Conservation (phyloP, 495 filamentous ascomycete species). For the Aspergillus hancockii region DNA sequence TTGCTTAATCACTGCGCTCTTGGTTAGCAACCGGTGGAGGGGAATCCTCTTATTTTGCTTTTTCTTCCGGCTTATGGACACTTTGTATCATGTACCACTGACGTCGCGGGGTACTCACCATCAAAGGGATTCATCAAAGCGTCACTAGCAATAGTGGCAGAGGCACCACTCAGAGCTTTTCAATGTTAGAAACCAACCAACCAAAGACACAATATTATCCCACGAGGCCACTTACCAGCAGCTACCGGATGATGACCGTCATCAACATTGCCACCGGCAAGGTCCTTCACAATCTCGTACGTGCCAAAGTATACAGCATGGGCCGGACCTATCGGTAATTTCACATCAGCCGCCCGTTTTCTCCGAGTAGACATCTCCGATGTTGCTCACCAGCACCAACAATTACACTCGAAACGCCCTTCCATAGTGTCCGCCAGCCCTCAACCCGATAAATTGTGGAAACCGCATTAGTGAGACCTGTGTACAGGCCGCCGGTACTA, state of each 20-base stretch:
- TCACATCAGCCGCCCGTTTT: conserved; percentile 26
- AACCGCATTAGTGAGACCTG: conserved; percentile 87
- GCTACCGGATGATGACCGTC: conserved; percentile 91
- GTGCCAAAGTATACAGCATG: conserved; percentile 98
- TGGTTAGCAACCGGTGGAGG: conserved; percentile 8
- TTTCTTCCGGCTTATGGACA: neutral
- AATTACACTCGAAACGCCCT: conserved; percentile 94
- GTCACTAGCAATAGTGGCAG: conserved; percentile 94
- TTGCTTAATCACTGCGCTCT: conserved; percentile 87
- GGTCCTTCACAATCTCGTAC: conserved; percentile 94
- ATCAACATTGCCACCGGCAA: conserved; percentile 88
- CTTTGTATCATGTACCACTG: neutral
- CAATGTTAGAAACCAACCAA: conserved; percentile 23
- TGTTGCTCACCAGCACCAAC: conserved; percentile 77
- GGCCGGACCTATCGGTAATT: conserved; percentile 70
- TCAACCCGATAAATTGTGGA: conserved; percentile 88
- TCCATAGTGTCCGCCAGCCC: conserved; percentile 89
- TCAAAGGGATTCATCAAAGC: conserved; percentile 99
- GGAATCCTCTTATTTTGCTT: neutral
- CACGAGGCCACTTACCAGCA: conserved; percentile 62
- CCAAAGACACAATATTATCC: neutral
- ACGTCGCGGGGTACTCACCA: conserved; percentile 56
- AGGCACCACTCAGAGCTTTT: conserved; percentile 84
- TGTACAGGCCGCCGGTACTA: conserved; percentile 80
- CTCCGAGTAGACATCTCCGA: conserved; percentile 4